These are phyloP conservation scores for Mrakia blollopis DNA, from an alignment of 768 basidiomycete genomes.

Conservation along the genomic window DNA sequence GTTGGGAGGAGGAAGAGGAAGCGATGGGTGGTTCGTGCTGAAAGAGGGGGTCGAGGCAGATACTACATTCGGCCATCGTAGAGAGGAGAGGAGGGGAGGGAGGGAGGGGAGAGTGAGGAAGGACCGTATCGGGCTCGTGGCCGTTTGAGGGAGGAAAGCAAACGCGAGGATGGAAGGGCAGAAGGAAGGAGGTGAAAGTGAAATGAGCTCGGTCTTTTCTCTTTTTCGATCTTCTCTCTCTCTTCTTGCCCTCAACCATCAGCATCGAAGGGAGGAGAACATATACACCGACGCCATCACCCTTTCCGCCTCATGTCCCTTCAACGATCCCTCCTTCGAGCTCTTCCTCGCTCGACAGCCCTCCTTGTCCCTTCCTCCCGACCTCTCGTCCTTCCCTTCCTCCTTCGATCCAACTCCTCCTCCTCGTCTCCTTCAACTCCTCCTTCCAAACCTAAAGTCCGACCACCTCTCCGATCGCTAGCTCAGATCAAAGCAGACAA, in stretches of 20 bases:
- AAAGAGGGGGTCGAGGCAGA: background rate
- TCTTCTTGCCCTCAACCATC: background rate
- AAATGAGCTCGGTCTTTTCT: background rate
- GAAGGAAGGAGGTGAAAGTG: background rate
- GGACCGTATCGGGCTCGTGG: background rate
- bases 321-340: background rate
- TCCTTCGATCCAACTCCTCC: constrained; percentile 5
- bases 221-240: background rate
- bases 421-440: background rate
- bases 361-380: background rate
- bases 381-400: background rate
- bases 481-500: constrained; percentile 14
- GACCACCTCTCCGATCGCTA: background rate
- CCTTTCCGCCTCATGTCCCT: background rate
- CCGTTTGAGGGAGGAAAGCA: background rate
- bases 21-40: background rate
- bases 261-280: background rate
- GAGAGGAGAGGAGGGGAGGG: background rate
- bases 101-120: background rate
- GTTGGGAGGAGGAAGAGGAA: background rate
- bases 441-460: background rate
- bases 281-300: too few relatives aligned
- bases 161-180: background rate
- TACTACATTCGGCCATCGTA: background rate
- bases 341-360: background rate